Evolutionary conservation across 345 rosid species (phyloP).

Genomic region (Cochlearia excelsa): DNA sequence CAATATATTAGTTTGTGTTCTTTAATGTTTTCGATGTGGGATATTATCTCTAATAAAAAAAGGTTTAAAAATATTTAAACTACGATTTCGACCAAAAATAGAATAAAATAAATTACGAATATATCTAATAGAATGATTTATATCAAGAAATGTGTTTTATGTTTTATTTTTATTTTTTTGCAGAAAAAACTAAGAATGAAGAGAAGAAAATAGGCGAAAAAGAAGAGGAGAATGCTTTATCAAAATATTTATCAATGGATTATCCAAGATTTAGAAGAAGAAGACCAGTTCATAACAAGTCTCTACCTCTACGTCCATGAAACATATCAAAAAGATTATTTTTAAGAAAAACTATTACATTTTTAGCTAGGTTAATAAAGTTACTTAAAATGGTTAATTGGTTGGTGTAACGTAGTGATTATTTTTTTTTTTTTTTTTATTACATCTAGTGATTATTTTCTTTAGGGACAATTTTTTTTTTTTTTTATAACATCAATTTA

Average conservation of each 20-base stretch:
- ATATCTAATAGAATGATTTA: neutral
- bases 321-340: neutral
- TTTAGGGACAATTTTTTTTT: too few species aligned
- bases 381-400: slow-evolving; percentile 18
- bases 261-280: slow-evolving; percentile 62
- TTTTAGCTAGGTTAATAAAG: slow-evolving; percentile 16
- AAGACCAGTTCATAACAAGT: slow-evolving; percentile 75
- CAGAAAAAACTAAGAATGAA: slow-evolving; percentile 33
- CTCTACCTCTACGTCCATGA: slow-evolving; percentile 56
- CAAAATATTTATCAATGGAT: slow-evolving; percentile 65
- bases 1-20: neutral
- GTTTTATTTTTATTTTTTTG: neutral
- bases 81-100: neutral
- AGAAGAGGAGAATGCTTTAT: slow-evolving; percentile 39
- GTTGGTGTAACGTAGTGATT: slow-evolving; percentile 4
- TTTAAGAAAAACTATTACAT: neutral
- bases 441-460: too few species aligned
- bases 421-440: too few species aligned
- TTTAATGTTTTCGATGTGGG: slow-evolving; percentile 14
- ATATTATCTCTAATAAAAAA: neutral
- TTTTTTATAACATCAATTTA: too few species aligned
- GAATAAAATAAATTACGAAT: slow-evolving; percentile 7
- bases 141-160: slow-evolving; percentile 6
- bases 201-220: slow-evolving; percentile 33
- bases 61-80: too few species aligned